Percentiles rank a stretch among this genome's conserved stretches.
phyloP scores from a whole-genome alignment of 495 filamentous ascomycete species.

The Astrothelium subdiscretum region DNA sequence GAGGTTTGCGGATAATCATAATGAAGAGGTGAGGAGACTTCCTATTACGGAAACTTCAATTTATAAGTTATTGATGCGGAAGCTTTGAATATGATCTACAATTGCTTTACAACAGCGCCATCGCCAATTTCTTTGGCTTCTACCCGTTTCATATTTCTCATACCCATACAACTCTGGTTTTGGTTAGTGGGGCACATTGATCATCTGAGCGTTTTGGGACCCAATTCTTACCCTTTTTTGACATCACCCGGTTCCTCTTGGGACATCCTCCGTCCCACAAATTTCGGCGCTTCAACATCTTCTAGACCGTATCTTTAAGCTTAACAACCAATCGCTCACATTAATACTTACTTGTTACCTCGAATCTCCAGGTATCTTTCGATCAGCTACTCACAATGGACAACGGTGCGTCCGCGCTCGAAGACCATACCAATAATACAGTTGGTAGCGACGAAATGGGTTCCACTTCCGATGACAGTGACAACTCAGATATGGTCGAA shows the following conservation, averaged over 20 bases:
- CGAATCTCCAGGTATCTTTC: constrained; percentile 20
- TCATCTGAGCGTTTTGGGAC: background rate
- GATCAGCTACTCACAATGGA: constrained; percentile 21
- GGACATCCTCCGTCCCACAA: background rate
- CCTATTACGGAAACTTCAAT: background rate
- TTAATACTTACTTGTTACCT: background rate
- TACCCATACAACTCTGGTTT: background rate
- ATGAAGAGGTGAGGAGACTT: constrained; percentile 21
- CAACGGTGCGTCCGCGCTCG: constrained; percentile 21
- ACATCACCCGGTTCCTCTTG: background rate
- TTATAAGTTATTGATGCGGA: too few species aligned
- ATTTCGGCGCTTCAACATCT: background rate
- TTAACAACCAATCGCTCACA: too few species aligned
- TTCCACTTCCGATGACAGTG: background rate
- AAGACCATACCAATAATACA: constrained; percentile 14
- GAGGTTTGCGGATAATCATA: constrained; percentile 17
- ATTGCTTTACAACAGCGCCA: too few species aligned
- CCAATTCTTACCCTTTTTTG: background rate
- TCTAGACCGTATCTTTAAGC: too few species aligned
- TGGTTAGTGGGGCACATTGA: background rate
- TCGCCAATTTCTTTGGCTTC: too few species aligned
- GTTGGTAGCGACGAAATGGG: background rate
- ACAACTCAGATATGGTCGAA: constrained; percentile 7
- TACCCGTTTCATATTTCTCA: too few species aligned
- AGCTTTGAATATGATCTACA: too few species aligned